phyloP scores from a whole-genome alignment of 306 rosid genomes.

The Fragaria ananassa region DNA sequence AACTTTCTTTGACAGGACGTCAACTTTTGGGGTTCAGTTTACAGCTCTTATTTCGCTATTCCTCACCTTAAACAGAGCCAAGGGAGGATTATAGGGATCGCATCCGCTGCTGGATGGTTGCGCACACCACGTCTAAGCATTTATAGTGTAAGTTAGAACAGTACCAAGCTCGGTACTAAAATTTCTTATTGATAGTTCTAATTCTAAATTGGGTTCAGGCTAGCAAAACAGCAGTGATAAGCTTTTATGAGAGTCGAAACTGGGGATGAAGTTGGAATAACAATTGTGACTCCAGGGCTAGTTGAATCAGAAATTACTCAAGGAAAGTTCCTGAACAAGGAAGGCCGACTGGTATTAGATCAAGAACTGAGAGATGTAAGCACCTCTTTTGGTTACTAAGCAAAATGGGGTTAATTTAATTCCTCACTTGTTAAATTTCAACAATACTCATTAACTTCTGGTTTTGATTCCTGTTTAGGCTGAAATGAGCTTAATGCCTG shows the following conservation, averaged over 20 bases:
- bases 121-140: constrained; percentile 44
- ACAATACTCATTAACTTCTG: not conserved
- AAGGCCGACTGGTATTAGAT: constrained; percentile 43
- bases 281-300: constrained; percentile 57
- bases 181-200: not conserved
- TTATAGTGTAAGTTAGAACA: constrained; percentile 44
- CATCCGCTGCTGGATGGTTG: constrained; percentile 59
- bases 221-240: constrained; percentile 59
- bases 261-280: constrained; percentile 59
- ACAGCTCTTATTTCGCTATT: constrained; percentile 46
- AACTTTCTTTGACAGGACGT: constrained; percentile 35
- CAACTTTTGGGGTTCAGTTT: constrained; percentile 66
- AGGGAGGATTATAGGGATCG: constrained; percentile 56
- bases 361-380: constrained; percentile 57
- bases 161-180: not conserved
- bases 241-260: constrained; percentile 57
- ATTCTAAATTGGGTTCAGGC: constrained; percentile 36
- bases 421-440: not conserved
- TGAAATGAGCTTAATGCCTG: constrained; percentile 38
- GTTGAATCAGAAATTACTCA: constrained; percentile 59
- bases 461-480: constrained; percentile 22
- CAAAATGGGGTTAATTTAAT: not conserved
- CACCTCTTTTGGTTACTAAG: not conserved
- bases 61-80: constrained; percentile 48
- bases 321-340: constrained; percentile 52